Conservation (phyloP, 345 rosid genomes). For the Aurinia saxatilis region DNA sequence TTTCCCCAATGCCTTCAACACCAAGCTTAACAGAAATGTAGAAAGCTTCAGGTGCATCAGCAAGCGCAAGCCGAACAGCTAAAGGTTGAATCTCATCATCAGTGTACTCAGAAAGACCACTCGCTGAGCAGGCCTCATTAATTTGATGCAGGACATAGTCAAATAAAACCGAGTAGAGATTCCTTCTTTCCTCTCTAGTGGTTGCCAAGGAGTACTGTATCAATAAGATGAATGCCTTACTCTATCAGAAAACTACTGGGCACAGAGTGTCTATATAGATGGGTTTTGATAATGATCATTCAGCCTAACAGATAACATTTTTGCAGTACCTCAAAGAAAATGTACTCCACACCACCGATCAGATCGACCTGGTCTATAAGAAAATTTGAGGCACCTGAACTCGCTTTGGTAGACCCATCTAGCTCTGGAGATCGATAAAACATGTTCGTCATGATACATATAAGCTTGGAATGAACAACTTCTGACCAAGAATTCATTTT, state of each 20-base stretch:
- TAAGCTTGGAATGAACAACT: constrained; percentile 88
- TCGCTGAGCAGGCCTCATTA: constrained; percentile 62
- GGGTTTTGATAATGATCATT: neutral
- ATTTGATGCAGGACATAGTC: constrained; percentile 84
- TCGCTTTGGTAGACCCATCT: constrained; percentile 36
- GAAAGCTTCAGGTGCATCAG: constrained; percentile 95
- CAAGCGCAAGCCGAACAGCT: constrained; percentile 69
- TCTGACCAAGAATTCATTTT: constrained; percentile 92
- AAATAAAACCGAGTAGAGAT: constrained; percentile 76
- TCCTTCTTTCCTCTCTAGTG: constrained; percentile 86
- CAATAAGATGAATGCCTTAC: constrained; percentile 10
- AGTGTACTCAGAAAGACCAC: constrained; percentile 79
- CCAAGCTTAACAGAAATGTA: constrained; percentile 94
- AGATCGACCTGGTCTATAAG: constrained; percentile 81
- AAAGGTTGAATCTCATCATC: constrained; percentile 86
- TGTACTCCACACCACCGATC: constrained; percentile 92
- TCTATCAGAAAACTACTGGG: neutral
- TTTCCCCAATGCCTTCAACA: constrained; percentile 89
- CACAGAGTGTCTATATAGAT: neutral
- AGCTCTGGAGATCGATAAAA: constrained; percentile 68
- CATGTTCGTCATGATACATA: constrained; percentile 87
- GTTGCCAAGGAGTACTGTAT: constrained; percentile 86
- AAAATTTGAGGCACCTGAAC: constrained; percentile 45
- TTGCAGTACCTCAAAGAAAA: constrained; percentile 72
- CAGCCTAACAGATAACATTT: neutral